Evolutionary conservation across 2,329 filamentous ascomycete genomes (phyloP).

Genomic region (Pseudopyrenochaeta lycopersici): DNA sequence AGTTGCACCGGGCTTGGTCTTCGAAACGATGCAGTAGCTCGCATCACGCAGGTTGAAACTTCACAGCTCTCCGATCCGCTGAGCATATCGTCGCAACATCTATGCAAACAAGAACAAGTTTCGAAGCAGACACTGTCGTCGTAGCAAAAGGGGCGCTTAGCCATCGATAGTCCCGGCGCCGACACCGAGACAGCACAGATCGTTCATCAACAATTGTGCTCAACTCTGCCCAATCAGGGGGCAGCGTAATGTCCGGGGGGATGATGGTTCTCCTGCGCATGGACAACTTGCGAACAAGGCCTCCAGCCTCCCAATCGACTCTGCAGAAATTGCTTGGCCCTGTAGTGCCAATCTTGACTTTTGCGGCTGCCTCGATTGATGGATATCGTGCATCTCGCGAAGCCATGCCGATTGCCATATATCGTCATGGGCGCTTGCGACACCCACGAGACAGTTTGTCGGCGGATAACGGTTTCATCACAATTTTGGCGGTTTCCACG

Average conservation of each 20-base stretch:
- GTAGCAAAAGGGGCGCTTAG: constrained; percentile 23
- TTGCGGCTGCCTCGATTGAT: constrained; percentile 4
- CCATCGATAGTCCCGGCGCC: constrained; percentile 12
- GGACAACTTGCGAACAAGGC: constrained; percentile 32
- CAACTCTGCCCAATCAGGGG: constrained; percentile 20
- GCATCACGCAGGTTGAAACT: constrained; percentile 21
- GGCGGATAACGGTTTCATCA: constrained; percentile 39
- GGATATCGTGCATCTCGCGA: neutral
- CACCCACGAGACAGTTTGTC: constrained; percentile 35
- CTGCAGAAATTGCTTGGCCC: constrained; percentile 17
- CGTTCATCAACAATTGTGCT: constrained; percentile 13
- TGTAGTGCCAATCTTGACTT: neutral
- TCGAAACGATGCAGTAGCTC: constrained; percentile 11
- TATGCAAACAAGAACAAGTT: constrained; percentile 1
- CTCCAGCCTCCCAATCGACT: constrained; percentile 16
- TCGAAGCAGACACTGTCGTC: constrained; percentile 11
- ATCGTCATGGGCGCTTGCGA: constrained; percentile 34
- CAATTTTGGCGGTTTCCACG: constrained; percentile 26
- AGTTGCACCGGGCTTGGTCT: neutral
- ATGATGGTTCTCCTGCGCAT: constrained; percentile 33
- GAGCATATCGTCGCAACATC: constrained; percentile 3
- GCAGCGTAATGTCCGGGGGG: constrained; percentile 19
- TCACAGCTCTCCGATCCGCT: constrained; percentile 6
- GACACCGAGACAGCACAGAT: constrained; percentile 15
- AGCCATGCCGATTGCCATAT: neutral